phyloP scores from a whole-genome alignment of 495 filamentous ascomycete genomes.

The Penicillium dipodomyicola region DNA sequence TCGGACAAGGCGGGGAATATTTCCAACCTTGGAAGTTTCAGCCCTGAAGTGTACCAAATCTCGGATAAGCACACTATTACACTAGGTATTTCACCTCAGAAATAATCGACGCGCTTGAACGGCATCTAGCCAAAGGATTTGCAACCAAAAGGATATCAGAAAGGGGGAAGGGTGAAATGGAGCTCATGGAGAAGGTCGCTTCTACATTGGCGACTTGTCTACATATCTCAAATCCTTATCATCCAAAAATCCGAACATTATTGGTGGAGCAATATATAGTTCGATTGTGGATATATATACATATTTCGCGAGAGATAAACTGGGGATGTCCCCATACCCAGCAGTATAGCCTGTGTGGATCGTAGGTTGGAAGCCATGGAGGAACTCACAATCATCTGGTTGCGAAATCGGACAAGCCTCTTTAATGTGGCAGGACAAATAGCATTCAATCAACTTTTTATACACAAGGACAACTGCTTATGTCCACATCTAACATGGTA shows the following conservation, averaged over 20 bases:
- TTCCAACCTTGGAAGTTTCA: no score
- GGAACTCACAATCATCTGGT: not conserved
- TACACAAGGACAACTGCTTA: not conserved
- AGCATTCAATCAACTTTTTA: not conserved
- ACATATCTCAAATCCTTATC: not conserved
- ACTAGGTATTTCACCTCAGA: no score
- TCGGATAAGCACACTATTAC: not conserved
- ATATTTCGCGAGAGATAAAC: not conserved
- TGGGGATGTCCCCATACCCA: not conserved
- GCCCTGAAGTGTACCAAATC: not conserved
- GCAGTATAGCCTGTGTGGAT: not conserved
- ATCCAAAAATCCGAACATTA: not conserved
- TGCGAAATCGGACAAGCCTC: not conserved
- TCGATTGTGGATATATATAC: not conserved
- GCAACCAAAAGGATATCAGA: not conserved
- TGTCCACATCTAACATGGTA: not conserved
- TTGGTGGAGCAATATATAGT: not conserved
- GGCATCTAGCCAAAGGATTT: not conserved
- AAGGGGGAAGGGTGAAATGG: not conserved
- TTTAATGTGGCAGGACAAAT: not conserved
- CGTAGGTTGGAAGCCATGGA: not conserved
- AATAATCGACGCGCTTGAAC: not conserved
- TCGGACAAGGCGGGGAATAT: not conserved
- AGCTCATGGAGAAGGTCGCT: not conserved
- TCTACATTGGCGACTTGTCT: not conserved